Conservation (phyloP, 257 asterid species). For the Nicotiana paniculata region DNA sequence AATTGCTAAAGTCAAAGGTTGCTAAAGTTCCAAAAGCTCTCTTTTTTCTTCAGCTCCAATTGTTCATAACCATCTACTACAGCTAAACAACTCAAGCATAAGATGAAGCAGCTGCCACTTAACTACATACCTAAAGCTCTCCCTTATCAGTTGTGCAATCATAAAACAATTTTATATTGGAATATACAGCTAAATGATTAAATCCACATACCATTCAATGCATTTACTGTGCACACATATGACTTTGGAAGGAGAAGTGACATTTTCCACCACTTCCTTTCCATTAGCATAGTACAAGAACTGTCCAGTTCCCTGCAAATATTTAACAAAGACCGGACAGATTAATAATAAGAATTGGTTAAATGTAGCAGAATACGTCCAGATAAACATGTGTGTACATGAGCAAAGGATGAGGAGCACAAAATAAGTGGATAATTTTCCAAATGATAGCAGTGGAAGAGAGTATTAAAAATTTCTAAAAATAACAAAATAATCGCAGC, state of each 20-base stretch:
- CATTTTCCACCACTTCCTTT: conserved; percentile 47
- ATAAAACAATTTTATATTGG: neutral
- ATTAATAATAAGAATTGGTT: neutral
- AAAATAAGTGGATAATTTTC: neutral
- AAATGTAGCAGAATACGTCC: neutral
- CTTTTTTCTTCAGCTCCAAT: neutral
- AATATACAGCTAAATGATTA: conserved; percentile 3
- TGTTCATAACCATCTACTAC: neutral
- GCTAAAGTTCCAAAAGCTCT: neutral
- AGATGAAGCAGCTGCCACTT: neutral
- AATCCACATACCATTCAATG: conserved; percentile 67
- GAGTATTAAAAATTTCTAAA: neutral
- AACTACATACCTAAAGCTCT: neutral
- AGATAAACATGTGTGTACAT: neutral
- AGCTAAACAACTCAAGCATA: neutral
- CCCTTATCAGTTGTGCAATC: neutral
- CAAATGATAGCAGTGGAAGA: neutral
- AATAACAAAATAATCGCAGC: neutral
- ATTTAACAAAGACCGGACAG: conserved; percentile 16
- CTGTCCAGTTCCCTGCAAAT: conserved; percentile 58
- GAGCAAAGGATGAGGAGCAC: neutral
- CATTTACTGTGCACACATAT: conserved; percentile 68
- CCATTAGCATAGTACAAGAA: conserved; percentile 69
- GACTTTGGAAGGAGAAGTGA: conserved; percentile 31
- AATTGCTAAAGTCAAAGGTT: neutral